Conservation (phyloP, 2,329 filamentous ascomycete genomes). For the Xylaria digitata region DNA sequence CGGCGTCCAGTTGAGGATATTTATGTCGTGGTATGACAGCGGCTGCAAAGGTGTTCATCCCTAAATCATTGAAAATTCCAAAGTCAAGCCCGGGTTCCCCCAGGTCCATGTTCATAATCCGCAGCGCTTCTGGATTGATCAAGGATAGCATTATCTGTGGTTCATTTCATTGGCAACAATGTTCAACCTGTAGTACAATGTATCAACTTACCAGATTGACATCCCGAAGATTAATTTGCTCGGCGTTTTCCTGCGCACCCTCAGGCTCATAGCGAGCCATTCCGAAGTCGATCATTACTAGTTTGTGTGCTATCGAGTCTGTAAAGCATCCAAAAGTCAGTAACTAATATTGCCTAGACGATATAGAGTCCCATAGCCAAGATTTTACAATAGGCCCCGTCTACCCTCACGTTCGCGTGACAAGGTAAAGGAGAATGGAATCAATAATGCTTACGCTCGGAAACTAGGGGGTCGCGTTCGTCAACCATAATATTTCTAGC, state of each 20-base stretch:
- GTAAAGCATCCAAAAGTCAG: constrained; percentile 2
- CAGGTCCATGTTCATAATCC: too few relatives aligned
- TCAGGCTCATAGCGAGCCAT: not conserved
- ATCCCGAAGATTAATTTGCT: too few relatives aligned
- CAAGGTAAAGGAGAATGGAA: not conserved
- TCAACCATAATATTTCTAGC: constrained; percentile 23
- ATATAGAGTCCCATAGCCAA: not conserved
- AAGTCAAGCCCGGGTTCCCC: too few relatives aligned
- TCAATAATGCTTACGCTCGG: constrained; percentile 13
- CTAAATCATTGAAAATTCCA: too few relatives aligned
- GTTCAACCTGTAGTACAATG: too few relatives aligned
- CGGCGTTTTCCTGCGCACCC: not conserved
- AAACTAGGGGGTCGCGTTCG: not conserved
- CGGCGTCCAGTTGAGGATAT: constrained; percentile 5
- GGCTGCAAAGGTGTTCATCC: too few relatives aligned
- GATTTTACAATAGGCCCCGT: too few relatives aligned
- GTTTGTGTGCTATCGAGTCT: constrained; percentile 19
- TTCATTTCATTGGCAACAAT: not conserved
- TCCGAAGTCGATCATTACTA: constrained; percentile 34
- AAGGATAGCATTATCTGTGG: not conserved
- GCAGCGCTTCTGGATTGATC: too few relatives aligned
- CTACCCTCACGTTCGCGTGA: too few relatives aligned
- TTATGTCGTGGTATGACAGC: not conserved
- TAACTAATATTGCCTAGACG: not conserved
- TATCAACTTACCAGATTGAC: too few relatives aligned